Percentiles rank a stretch among this genome's conserved stretches.
These are phyloP conservation scores for Trifolium pratense DNA, from an alignment of 306 rosid species.

Conservation along the genomic window DNA sequence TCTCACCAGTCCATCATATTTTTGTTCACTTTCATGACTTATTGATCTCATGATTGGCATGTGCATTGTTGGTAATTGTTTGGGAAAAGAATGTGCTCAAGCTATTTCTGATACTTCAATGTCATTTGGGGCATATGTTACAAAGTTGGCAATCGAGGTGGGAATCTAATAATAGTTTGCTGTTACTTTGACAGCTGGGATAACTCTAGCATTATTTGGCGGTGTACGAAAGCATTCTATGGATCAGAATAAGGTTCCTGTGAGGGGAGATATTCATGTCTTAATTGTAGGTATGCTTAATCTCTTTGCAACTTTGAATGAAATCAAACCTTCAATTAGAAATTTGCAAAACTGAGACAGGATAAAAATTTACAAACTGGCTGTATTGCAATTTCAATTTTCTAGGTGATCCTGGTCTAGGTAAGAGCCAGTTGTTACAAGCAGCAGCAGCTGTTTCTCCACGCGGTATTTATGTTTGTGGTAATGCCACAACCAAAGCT, in stretches of 20 bases:
- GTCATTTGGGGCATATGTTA: slow-evolving; percentile 19
- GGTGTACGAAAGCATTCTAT: slow-evolving; percentile 83
- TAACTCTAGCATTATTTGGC: slow-evolving; percentile 84
- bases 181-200: slow-evolving; percentile 71
- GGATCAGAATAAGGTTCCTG: slow-evolving; percentile 96
- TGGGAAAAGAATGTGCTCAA: slow-evolving; percentile 26
- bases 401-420: slow-evolving; percentile 94
- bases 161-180: slow-evolving; percentile 38
- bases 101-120: slow-evolving; percentile 12
- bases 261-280: slow-evolving; percentile 95
- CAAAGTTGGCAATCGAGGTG: slow-evolving; percentile 20
- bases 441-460: slow-evolving; percentile 95
- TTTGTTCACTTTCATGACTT: slow-evolving; percentile 23
- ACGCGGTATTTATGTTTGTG: slow-evolving; percentile 93
- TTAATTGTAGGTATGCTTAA: slow-evolving; percentile 79
- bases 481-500: slow-evolving; percentile 92
- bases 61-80: slow-evolving; percentile 27
- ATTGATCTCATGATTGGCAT: slow-evolving; percentile 17
- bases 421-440: slow-evolving; percentile 93
- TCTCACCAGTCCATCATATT: slow-evolving; percentile 11
- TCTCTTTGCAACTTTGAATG: slow-evolving; percentile 40
- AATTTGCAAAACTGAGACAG: not conserved
- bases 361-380: slow-evolving; percentile 15
- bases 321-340: slow-evolving; percentile 33
- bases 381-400: slow-evolving; percentile 42